Evolutionary conservation across 2,329 filamentous ascomycete genomes (phyloP), one percentile per base, ranked within the genome.

Genomic region (Zymoseptoria tritici): DNA sequence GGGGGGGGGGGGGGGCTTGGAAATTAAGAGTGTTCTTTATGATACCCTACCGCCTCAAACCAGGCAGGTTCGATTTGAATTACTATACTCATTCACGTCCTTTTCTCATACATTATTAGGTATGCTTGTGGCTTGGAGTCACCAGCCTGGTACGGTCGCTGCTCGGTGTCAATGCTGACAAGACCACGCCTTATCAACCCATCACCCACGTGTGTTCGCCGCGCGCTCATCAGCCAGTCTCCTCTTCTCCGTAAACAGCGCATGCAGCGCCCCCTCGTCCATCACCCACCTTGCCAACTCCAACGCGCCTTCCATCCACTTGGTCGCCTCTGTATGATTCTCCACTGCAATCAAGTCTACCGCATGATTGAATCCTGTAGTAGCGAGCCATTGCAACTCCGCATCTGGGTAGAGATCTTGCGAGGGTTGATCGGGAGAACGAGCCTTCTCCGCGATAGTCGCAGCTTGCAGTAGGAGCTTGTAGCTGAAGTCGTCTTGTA

Each of bases 331-430:
- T n/a, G 84, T 80, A 7, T 19, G 22, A 22, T 87, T 79, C 1
- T 80, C 78, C 1, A 75, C 76, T 11, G 80, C 78, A 66, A 84
- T 85, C n/a, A 83, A 78, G 67, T 91, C 88, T 4, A 91, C 77
- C 0, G 83, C 85, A 61, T 85, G 85, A 65, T 92, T 92, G 72
- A 88, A 91, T 0, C 83, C 77, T 5, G 80, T 84, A 0, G 83
- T 83, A 0, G 85, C 83, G n/a, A 94, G 81, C 87, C 88, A 94
- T 67, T 91, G 86, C 1, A 92, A 74, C 69, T 94, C 90, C 3
- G 82, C 80, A 0, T 76, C 67, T 0, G 89, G 88, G 68, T 90
- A 90, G 0, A 75, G 71, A 7, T 67, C 63, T 52, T 24, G 11
- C 8, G 22, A 26, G 26, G n/a, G 22, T 11, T 63, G 60, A 20